Conservation (phyloP, 768 basidiomycete species). For the Tylopilus plumbeoviolaceoides region DNA sequence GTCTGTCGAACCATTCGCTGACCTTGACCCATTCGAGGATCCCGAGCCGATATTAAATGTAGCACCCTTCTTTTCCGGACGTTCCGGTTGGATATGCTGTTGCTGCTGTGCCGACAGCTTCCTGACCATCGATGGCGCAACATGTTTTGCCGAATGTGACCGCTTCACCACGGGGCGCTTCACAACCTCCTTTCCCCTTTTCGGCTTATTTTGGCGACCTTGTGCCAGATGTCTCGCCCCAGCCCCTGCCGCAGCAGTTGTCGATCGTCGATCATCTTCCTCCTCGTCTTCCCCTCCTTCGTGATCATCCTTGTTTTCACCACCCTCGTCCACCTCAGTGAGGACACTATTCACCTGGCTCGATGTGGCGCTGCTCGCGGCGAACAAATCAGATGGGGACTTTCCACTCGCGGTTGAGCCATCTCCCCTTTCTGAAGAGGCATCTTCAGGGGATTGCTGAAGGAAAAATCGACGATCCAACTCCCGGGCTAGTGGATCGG, state of each 20-base stretch:
- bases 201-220: conserved; percentile 22
- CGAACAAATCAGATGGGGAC: conserved; percentile 31
- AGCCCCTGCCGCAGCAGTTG: conserved; percentile 7
- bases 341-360: conserved; percentile 23
- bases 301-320: conserved; percentile 14
- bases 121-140: conserved; percentile 26
- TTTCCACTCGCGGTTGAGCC: conserved; percentile 32
- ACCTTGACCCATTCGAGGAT: conserved; percentile 47
- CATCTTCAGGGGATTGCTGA: conserved; percentile 39
- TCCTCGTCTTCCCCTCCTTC: conserved; percentile 7
- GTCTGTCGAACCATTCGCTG: conserved; percentile 20
- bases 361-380: conserved; percentile 35
- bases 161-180: conserved; percentile 26
- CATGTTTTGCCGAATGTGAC: conserved; percentile 28
- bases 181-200: conserved; percentile 33
- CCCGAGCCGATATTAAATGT: conserved; percentile 59
- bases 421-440: conserved; percentile 34
- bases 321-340: conserved; percentile 18
- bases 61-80: conserved; percentile 24
- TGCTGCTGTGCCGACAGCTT: conserved; percentile 25
- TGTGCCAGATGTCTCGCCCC: conserved; percentile 8
- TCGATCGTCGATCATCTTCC: conserved; percentile 23
- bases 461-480: conserved; percentile 44
- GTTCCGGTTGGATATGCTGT: conserved; percentile 16
- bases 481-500: conserved; percentile 31